These are phyloP conservation scores for Aspergillus kassunensis DNA, from an alignment of 495 filamentous ascomycete genomes.

Conservation along the genomic window DNA sequence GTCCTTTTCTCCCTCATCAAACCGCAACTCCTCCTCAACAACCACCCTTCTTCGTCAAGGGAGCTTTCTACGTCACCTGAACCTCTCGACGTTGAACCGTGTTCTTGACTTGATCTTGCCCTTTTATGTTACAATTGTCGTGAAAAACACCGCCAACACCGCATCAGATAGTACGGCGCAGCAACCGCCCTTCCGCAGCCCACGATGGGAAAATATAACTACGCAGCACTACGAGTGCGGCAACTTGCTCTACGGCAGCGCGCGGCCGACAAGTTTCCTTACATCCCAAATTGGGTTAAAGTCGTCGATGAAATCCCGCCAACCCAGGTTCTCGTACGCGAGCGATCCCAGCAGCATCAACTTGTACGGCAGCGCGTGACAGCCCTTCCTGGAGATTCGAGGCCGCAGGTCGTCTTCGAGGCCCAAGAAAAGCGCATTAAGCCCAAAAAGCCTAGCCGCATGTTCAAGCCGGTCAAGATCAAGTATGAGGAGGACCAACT, in stretches of 20 bases:
- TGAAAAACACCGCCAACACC: background rate
- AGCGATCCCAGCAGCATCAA: constrained; percentile 62
- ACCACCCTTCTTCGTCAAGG: background rate
- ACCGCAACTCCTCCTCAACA: background rate
- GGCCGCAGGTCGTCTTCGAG: constrained; percentile 38
- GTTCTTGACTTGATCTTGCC: background rate
- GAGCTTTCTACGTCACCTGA: background rate
- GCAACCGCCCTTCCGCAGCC: constrained; percentile 4
- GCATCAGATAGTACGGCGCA: background rate
- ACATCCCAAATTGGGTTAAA: constrained; percentile 70
- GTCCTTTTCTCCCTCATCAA: constrained; percentile 32
- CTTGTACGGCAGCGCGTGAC: constrained; percentile 49
- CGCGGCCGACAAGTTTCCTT: constrained; percentile 42
- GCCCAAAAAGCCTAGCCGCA: constrained; percentile 60
- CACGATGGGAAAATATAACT: constrained; percentile 65
- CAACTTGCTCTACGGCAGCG: constrained; percentile 58
- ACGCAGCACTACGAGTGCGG: constrained; percentile 70
- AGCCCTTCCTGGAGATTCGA: constrained; percentile 28
- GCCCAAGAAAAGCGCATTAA: constrained; percentile 37
- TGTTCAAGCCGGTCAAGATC: constrained; percentile 77
- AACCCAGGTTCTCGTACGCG: constrained; percentile 67
- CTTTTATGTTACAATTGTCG: background rate
- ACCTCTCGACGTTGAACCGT: background rate
- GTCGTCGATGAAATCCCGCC: constrained; percentile 74
- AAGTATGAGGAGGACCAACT: constrained; percentile 82